Base-by-base conservation (phyloP, 495 filamentous ascomycete genomes). In the Usnea hakonensis region DNA sequence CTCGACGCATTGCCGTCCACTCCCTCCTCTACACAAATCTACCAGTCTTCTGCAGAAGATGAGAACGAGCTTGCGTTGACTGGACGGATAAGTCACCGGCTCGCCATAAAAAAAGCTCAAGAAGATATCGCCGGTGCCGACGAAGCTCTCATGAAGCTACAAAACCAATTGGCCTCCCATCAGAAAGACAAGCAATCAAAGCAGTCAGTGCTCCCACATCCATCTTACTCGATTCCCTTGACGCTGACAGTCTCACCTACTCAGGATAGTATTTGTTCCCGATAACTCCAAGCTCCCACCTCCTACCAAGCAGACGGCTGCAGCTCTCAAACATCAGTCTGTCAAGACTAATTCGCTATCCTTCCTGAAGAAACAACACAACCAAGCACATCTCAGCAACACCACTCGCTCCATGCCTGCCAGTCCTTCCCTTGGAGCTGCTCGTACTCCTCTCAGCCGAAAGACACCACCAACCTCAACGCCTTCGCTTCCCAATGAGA, bases 381-480 rank as follows among this genome's bases (percentile, higher is more conserved):
- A 77, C 32, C 68, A 48, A 19, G 9, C 35, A 10, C 50, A 60
- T 13, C 52, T 82, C 58, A 72, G 60, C 40, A 73, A 76, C 57
- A 71, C 75, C 43, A 77, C 78, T 44, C 82, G 84, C 58, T 88
- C 88, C 11, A 75, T 85, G 40, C 81, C 87, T 23, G 73, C 81
- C 9, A 89, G 86, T 66, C 88, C 88, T 23, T 79, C 81, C 21
- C 68, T 90, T 75, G 69, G 80, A 68, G 67, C 71, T 32, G 68
- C 74, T 44, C 65, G 72, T 2, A 67, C 72, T 50, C 68, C 69
- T 13, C 74, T 72, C 57, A 75, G 71, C 57, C 75, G 73, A 4
- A 79, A 78, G 56, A 76, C 75, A 21, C 81, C 78, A 28, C 82
- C 85, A 4, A 78, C 77, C 38, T 75, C 74, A 0, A 68, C 70